phyloP scores from a whole-genome alignment of 2,329 filamentous ascomycete species.

The Thermoascus crustaceus region DNA sequence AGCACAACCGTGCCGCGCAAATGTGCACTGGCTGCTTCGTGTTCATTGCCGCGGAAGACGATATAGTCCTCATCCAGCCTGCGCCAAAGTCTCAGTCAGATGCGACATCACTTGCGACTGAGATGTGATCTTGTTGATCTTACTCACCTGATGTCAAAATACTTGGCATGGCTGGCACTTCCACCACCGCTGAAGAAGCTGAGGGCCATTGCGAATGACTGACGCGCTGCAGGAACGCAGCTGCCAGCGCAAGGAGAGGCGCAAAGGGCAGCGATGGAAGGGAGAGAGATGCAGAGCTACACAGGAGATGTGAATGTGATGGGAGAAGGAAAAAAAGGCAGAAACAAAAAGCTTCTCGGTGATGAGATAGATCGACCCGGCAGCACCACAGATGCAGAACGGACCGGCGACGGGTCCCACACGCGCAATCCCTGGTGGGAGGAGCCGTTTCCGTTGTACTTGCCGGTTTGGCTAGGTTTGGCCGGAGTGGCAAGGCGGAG shows the following conservation, averaged over 20 bases:
- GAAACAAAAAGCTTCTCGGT: slow-evolving; percentile 1
- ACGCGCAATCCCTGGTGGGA: slow-evolving; percentile 1
- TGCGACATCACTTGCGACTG: slow-evolving; percentile 1
- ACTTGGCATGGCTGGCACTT: slow-evolving; percentile 39
- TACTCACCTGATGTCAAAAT: slow-evolving; percentile 41
- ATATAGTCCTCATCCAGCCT: slow-evolving; percentile 73
- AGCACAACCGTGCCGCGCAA: slow-evolving; percentile 67
- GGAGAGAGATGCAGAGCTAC: not conserved
- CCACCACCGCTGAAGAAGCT: slow-evolving; percentile 37
- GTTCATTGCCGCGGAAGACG: slow-evolving; percentile 65
- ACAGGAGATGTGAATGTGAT: not conserved
- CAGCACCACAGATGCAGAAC: not conserved
- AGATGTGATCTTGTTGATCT: not conserved
- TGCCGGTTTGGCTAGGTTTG: not conserved
- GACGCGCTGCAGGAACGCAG: not conserved
- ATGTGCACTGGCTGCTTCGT: slow-evolving; percentile 67
- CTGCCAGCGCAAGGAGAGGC: not conserved
- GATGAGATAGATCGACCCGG: not conserved
- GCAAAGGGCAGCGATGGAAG: not conserved
- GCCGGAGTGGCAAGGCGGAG: slow-evolving; percentile 3
- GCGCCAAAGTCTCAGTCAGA: slow-evolving; percentile 13
- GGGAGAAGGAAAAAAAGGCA: not conserved
- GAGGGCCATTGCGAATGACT: slow-evolving; percentile 32
- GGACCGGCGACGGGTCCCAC: slow-evolving; percentile 2
- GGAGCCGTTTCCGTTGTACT: slow-evolving; percentile 5